These are phyloP conservation scores for Tylopilus subfusipes DNA, from an alignment of 768 basidiomycete species.

Conservation along the genomic window DNA sequence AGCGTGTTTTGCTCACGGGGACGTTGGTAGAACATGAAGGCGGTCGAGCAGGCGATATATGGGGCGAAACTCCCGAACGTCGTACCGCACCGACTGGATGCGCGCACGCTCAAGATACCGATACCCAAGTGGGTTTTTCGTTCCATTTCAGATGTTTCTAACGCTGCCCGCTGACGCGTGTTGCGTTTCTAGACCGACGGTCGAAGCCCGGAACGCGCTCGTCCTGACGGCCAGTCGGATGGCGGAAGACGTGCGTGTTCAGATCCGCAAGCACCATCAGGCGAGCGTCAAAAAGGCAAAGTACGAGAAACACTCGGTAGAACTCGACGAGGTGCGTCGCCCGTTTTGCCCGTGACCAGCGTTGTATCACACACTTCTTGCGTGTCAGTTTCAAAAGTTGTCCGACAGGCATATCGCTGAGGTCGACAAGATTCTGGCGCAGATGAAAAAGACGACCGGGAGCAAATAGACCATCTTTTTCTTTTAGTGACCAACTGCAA, in stretches of 20 bases:
- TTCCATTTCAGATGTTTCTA: not conserved
- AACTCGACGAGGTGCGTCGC: conserved; percentile 54
- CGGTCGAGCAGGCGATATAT: conserved; percentile 71
- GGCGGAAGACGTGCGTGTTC: conserved; percentile 72
- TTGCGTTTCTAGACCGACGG: conserved; percentile 68
- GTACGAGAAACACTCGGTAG: conserved; percentile 64
- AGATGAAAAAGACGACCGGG: conserved; percentile 56
- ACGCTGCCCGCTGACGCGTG: not conserved
- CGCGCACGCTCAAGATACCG: conserved; percentile 71
- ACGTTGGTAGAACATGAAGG: conserved; percentile 66
- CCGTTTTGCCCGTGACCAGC: not conserved
- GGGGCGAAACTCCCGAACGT: conserved; percentile 71
- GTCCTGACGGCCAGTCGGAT: conserved; percentile 54
- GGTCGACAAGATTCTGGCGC: conserved; percentile 61
- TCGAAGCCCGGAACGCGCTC: conserved; percentile 62
- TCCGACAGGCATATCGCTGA: conserved; percentile 59
- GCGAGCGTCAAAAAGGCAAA: conserved; percentile 65
- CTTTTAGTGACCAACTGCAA: not conserved
- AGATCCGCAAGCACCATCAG: conserved; percentile 70
- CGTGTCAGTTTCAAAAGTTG: conserved; percentile 67
- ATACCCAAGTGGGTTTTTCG: conserved; percentile 62
- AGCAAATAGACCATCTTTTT: conserved; percentile 15
- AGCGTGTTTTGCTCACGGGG: conserved; percentile 8
- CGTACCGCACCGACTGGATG: conserved; percentile 67
- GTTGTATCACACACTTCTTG: not conserved